phyloP scores from a whole-genome alignment of 306 rosid genomes.

The Dalbergia cultrata region DNA sequence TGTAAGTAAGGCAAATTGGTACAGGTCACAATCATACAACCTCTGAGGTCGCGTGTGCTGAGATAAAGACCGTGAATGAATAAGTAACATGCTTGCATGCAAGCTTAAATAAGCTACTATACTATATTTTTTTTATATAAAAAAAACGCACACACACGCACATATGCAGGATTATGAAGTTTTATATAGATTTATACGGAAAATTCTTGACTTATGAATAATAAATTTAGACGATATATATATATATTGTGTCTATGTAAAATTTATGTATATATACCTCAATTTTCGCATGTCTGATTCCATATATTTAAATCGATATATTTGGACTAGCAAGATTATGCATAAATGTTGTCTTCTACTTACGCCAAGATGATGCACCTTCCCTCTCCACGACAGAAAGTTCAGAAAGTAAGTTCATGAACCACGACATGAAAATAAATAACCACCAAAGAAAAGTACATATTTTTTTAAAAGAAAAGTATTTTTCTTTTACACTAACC shows the following conservation, averaged over 20 bases:
- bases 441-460: not conserved
- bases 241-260: no score
- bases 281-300: not conserved
- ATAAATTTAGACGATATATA: no score
- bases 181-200: no score
- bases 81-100: slow-evolving; percentile 29
- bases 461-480: no score
- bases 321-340: slow-evolving; percentile 7
- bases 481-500: slow-evolving; percentile 13
- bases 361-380: not conserved
- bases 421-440: slow-evolving; percentile 39
- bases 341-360: slow-evolving; percentile 6
- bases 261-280: no score
- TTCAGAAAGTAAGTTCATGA: slow-evolving; percentile 26
- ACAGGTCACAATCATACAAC: slow-evolving; percentile 35
- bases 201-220: no score
- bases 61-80: no score
- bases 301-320: not conserved
- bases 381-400: slow-evolving; percentile 1
- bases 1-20: slow-evolving; percentile 26
- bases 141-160: no score
- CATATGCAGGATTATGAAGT: no score
- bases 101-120: not conserved
- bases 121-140: no score
- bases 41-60: not conserved